phyloP scores from a whole-genome alignment of 495 filamentous ascomycete genomes.

The Thermochaetoides thermophila region DNA sequence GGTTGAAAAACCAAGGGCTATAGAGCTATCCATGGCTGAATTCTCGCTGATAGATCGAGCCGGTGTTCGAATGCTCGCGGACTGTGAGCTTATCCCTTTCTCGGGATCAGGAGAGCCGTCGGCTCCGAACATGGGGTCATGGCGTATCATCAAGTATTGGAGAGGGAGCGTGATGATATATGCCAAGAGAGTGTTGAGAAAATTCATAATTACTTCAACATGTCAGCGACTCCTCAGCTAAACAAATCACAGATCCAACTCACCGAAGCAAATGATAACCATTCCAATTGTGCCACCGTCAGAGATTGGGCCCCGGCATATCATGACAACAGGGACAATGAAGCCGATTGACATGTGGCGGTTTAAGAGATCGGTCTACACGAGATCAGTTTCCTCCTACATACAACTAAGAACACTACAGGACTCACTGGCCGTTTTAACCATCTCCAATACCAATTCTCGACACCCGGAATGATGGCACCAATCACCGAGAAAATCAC shows the following conservation, averaged over 20 bases:
- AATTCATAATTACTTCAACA: conserved; percentile 14
- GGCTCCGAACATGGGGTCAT: conserved; percentile 5
- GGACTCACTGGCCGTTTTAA: conserved; percentile 22
- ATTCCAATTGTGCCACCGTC: conserved; percentile 17
- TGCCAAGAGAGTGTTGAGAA: conserved; percentile 13
- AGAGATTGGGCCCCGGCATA: conserved; percentile 23
- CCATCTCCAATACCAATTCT: conserved; percentile 19
- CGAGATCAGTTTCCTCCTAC: no score
- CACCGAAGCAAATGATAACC: conserved; percentile 26
- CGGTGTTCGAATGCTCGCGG: not conserved
- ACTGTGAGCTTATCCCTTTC: not conserved
- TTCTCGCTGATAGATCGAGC: conserved; percentile 4
- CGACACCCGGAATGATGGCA: conserved; percentile 5
- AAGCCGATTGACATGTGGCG: conserved; percentile 36
- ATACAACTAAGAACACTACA: no score
- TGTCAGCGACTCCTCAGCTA: not conserved
- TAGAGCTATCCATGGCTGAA: conserved; percentile 2
- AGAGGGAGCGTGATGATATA: conserved; percentile 13
- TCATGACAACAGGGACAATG: conserved; percentile 31
- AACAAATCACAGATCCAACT: conserved; percentile 1
- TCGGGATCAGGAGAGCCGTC: not conserved
- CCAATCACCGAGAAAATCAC: conserved; percentile 3
- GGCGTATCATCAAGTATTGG: conserved; percentile 15
- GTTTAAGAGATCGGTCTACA: conserved; percentile 26
- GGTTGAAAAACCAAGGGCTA: not conserved